Conservation (phyloP, 2,329 filamentous ascomycete genomes). For the Apiospora hydei region DNA sequence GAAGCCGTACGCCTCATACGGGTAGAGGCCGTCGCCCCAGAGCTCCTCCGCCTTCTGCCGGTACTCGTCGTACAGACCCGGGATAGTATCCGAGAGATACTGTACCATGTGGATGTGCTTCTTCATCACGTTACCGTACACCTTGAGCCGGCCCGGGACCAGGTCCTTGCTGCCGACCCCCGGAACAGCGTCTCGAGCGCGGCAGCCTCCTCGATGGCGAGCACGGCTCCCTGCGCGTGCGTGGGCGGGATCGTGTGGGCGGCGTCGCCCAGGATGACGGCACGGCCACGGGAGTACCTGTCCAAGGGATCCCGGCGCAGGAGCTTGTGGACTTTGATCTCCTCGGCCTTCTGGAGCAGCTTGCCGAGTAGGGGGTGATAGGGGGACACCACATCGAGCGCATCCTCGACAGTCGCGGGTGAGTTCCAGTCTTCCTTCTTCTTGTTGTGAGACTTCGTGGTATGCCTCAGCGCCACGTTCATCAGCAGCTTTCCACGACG, state of each 20-base stretch:
- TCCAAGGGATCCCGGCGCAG: slow-evolving; percentile 27
- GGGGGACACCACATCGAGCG: slow-evolving; percentile 23
- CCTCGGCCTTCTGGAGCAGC: slow-evolving; percentile 25
- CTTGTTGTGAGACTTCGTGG: slow-evolving; percentile 22
- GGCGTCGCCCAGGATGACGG: slow-evolving; percentile 30
- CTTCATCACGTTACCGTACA: slow-evolving; percentile 28
- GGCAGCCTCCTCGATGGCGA: slow-evolving; percentile 29
- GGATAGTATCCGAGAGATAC: slow-evolving; percentile 28
- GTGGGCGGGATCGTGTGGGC: slow-evolving; percentile 29
- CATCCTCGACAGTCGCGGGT: slow-evolving; percentile 24
- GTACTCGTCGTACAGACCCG: slow-evolving; percentile 24
- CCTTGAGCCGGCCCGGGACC: slow-evolving; percentile 19
- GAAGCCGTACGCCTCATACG: slow-evolving; percentile 25
- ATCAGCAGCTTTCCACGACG: slow-evolving; percentile 16
- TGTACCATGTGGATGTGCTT: slow-evolving; percentile 30
- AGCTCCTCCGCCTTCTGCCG: slow-evolving; percentile 27
- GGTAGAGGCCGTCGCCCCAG: slow-evolving; percentile 24
- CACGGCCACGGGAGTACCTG: slow-evolving; percentile 25
- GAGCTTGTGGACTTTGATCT: slow-evolving; percentile 28
- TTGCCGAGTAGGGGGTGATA: slow-evolving; percentile 28
- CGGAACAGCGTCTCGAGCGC: slow-evolving; percentile 27
- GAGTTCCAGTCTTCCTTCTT: slow-evolving; percentile 26
- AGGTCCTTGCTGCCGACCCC: not conserved
- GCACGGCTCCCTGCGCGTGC: slow-evolving; percentile 28
- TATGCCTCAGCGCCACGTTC: slow-evolving; percentile 27